Conservation (phyloP, 2,329 filamentous ascomycete genomes). For the Phyllosticta citriasiana region DNA sequence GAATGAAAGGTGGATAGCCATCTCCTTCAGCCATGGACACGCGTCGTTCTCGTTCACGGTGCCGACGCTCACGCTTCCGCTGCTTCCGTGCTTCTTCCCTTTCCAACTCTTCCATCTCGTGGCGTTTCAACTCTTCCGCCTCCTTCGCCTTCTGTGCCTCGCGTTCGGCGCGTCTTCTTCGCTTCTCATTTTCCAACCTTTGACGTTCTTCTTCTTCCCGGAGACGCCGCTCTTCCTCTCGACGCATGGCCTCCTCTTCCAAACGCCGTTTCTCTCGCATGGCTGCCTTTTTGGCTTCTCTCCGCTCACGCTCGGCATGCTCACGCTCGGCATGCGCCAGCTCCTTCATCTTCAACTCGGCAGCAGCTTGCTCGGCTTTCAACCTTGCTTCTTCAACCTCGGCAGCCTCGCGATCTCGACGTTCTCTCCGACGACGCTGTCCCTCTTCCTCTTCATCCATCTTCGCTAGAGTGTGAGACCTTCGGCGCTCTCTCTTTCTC, state of each 20-base stretch:
- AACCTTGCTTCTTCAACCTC: not conserved
- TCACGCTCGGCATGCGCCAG: not conserved
- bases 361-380: constrained; percentile 19
- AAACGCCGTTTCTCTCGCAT: not conserved
- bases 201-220: not conserved
- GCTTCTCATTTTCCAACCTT: not conserved
- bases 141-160: not conserved
- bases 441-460: not conserved
- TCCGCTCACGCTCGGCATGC: not conserved
- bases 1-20: not conserved
- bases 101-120: not conserved
- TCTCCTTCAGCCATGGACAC: not conserved
- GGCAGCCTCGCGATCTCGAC: not conserved
- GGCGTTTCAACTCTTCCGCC: not conserved
- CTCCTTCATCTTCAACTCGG: not conserved
- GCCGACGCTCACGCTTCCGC: not conserved
- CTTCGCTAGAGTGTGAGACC: not conserved
- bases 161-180: not conserved
- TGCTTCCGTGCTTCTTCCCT: constrained; percentile 1
- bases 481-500: not conserved
- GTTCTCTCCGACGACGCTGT: not conserved
- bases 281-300: not conserved
- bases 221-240: not conserved
- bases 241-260: not conserved
- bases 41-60: not conserved